Evolutionary conservation across 2,329 filamentous ascomycete species (phyloP).

Genomic region (Phyllosticta citrichinensis): DNA sequence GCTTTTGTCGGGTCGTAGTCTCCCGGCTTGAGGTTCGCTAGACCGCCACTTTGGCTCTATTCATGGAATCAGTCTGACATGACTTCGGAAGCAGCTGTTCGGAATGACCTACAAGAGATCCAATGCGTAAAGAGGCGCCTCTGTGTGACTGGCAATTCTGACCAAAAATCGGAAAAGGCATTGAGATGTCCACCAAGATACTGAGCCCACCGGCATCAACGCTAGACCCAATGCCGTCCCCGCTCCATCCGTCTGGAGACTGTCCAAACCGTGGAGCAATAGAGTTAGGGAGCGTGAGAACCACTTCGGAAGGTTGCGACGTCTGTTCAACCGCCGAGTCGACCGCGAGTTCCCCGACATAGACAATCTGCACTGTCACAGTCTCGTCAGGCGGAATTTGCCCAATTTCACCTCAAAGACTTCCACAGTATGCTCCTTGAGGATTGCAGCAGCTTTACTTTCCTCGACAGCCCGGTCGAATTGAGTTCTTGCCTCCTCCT

Average conservation of each 20-base stretch:
- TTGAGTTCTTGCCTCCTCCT: constrained; percentile 1
- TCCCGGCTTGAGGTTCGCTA: neutral
- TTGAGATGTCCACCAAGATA: neutral
- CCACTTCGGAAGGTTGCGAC: constrained; percentile 5
- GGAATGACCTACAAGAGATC: neutral
- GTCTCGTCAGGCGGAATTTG: neutral
- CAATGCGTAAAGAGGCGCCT: neutral
- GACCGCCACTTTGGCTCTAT: neutral
- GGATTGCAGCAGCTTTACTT: constrained; percentile 2
- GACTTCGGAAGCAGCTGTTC: neutral
- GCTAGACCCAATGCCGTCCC: neutral
- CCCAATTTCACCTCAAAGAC: neutral
- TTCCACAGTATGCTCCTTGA: neutral
- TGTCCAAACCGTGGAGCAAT: constrained; percentile 14
- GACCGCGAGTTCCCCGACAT: neutral
- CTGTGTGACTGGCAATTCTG: neutral
- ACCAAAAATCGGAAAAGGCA: neutral
- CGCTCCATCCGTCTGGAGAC: neutral
- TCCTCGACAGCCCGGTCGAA: constrained; percentile 11
- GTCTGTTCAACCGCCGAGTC: neutral
- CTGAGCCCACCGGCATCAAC: neutral
- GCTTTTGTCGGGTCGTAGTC: neutral
- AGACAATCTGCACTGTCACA: neutral
- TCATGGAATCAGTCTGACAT: neutral
- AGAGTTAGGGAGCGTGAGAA: constrained; percentile 13